phyloP scores from a whole-genome alignment of 2,329 filamentous ascomycete genomes.

The Calonectria fujianensis region DNA sequence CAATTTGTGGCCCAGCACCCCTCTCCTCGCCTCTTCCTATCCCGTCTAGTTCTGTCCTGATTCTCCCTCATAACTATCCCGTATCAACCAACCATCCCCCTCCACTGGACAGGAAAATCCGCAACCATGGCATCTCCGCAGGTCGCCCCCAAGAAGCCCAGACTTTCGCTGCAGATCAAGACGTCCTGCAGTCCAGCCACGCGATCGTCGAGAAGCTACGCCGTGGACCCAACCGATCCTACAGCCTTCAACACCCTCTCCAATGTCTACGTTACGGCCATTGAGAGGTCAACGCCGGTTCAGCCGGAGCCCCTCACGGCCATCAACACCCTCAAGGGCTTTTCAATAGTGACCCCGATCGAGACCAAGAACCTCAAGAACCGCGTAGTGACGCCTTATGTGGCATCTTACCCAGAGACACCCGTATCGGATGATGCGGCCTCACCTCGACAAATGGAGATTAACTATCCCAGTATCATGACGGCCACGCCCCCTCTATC shows the following conservation, averaged over 20 bases:
- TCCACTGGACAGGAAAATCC: conserved; percentile 33
- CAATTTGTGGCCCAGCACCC: conserved; percentile 15
- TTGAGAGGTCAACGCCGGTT: conserved; percentile 74
- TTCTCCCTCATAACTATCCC: conserved; percentile 27
- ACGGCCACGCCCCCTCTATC: conserved; percentile 76
- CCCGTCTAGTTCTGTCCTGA: conserved; percentile 23
- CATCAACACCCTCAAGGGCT: conserved; percentile 65
- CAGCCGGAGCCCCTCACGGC: conserved; percentile 69
- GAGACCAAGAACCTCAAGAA: conserved; percentile 56
- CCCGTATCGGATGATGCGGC: conserved; percentile 71
- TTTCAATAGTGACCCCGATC: conserved; percentile 56
- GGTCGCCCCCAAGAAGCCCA: conserved; percentile 69
- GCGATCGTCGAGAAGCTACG: conserved; percentile 59
- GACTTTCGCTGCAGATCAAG: conserved; percentile 75
- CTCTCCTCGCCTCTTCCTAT: conserved; percentile 30
- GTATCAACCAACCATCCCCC: conserved; percentile 3
- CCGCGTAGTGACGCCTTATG: conserved; percentile 66
- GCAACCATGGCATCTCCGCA: conserved; percentile 62
- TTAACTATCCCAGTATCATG: conserved; percentile 73
- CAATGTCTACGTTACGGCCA: conserved; percentile 78
- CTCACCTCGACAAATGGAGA: conserved; percentile 68
- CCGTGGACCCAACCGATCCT: conserved; percentile 73
- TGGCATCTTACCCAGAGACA: conserved; percentile 71
- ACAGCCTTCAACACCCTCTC: conserved; percentile 80
- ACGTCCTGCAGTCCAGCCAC: conserved; percentile 62